A percentile compares a stretch with the other conserved stretches of the same genome.
Conservation (phyloP, 345 rosid genomes). For the Nephelium lappaceum region DNA sequence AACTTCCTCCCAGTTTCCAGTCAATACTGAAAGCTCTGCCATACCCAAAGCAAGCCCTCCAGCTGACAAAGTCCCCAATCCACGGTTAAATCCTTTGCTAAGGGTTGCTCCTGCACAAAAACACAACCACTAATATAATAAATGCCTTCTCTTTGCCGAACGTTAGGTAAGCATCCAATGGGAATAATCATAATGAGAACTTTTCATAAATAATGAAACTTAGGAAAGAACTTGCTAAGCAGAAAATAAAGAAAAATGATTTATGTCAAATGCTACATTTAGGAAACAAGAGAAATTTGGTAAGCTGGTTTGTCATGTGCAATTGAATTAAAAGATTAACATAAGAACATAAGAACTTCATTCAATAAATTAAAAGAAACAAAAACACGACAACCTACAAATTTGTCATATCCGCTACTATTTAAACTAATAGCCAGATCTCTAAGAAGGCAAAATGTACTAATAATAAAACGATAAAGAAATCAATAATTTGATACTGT, state of each 20-base stretch:
- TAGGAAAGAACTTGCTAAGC: background rate
- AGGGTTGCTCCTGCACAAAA: conserved; percentile 77
- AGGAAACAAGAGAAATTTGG: background rate
- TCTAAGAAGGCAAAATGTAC: background rate
- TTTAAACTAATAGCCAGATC: background rate
- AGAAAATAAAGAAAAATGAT: background rate
- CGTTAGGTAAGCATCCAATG: background rate
- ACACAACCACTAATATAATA: background rate
- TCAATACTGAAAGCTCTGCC: conserved; percentile 70
- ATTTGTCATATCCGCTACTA: background rate
- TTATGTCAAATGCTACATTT: background rate
- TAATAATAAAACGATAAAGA: background rate
- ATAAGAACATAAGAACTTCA: background rate
- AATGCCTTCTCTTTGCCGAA: background rate
- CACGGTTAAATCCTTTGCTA: conserved; percentile 92
- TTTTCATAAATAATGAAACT: background rate
- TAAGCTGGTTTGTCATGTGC: background rate
- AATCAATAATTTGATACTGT: background rate
- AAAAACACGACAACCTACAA: background rate
- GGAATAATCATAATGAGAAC: background rate
- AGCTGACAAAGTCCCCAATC: conserved; percentile 88
- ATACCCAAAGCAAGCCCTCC: conserved; percentile 89
- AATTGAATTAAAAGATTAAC: background rate
- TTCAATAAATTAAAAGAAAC: background rate
- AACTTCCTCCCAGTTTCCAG: conserved; percentile 76